Percentiles rank a stretch among this genome's conserved stretches.
These are phyloP conservation scores for Choiromyces venosus DNA, from an alignment of 495 filamentous ascomycete species.

Conservation along the genomic window DNA sequence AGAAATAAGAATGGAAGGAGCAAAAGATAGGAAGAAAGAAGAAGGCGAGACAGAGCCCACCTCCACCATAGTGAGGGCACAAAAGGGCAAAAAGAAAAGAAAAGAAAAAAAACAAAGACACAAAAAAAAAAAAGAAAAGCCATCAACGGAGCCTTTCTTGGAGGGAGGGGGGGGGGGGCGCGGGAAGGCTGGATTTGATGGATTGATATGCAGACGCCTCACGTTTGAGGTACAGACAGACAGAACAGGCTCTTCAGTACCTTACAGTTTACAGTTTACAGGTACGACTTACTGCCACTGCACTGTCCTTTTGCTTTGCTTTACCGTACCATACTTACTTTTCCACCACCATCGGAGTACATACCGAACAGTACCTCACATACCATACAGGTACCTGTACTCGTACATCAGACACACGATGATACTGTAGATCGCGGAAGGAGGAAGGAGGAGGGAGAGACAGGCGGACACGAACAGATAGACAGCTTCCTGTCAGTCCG, in stretches of 20 bases:
- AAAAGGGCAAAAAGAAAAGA: background rate
- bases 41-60: background rate
- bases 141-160: background rate
- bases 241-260: too few relatives aligned
- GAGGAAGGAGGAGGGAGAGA: too few relatives aligned
- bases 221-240: slow-evolving; percentile 1
- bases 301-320: background rate
- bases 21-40: background rate
- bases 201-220: background rate
- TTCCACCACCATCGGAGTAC: background rate
- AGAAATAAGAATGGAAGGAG: background rate
- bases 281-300: too few relatives aligned
- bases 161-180: background rate
- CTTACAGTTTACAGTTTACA: background rate
- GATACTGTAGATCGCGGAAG: background rate
- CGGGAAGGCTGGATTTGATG: background rate
- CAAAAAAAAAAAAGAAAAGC: background rate
- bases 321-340: background rate
- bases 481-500: background rate
- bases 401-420: background rate
- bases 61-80: background rate
- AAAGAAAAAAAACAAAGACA: background rate
- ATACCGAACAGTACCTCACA: background rate
- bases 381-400: too few relatives aligned
- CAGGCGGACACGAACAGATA: too few relatives aligned